Evolutionary conservation across 2,329 filamentous ascomycete genomes (phyloP).

Genomic region (Colletotrichum brevisporum): DNA sequence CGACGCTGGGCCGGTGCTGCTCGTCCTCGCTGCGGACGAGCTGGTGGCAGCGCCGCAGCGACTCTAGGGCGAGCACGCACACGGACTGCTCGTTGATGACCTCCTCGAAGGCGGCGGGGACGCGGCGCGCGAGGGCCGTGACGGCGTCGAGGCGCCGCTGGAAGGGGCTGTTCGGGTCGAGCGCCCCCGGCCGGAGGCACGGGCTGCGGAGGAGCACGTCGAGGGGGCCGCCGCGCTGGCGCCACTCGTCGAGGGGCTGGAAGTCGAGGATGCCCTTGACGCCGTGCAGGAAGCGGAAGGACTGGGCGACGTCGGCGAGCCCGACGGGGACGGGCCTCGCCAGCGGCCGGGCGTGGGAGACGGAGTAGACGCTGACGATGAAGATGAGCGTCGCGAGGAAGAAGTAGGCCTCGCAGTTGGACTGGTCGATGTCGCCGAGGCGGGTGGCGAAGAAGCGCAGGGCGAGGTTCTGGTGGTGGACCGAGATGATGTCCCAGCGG

Average conservation of each 20-base stretch:
- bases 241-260: constrained; percentile 43
- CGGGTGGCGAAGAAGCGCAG: constrained; percentile 48
- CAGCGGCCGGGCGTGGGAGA: constrained; percentile 36
- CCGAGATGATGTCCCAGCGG: constrained; percentile 46
- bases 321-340: constrained; percentile 42
- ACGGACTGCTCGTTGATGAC: constrained; percentile 33
- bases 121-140: constrained; percentile 32
- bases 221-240: constrained; percentile 43
- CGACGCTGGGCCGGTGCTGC: background rate
- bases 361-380: constrained; percentile 49
- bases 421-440: constrained; percentile 45
- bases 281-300: constrained; percentile 49
- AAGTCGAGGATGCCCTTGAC: constrained; percentile 49
- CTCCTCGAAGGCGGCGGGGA: constrained; percentile 23
- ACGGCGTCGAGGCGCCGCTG: constrained; percentile 37
- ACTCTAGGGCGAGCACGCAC: constrained; percentile 41
- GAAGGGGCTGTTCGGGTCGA: constrained; percentile 7
- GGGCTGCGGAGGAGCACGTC: constrained; percentile 21
- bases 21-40: constrained; percentile 3
- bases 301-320: constrained; percentile 50
- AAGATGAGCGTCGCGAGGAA: constrained; percentile 52
- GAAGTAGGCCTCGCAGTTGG: constrained; percentile 50
- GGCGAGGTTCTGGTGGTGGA: constrained; percentile 51
- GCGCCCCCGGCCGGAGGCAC: background rate
- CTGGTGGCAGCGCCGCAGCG: constrained; percentile 31